Evolutionary conservation across 441 rosid genomes (phyloP).

Genomic region (Brassica hybrid): DNA sequence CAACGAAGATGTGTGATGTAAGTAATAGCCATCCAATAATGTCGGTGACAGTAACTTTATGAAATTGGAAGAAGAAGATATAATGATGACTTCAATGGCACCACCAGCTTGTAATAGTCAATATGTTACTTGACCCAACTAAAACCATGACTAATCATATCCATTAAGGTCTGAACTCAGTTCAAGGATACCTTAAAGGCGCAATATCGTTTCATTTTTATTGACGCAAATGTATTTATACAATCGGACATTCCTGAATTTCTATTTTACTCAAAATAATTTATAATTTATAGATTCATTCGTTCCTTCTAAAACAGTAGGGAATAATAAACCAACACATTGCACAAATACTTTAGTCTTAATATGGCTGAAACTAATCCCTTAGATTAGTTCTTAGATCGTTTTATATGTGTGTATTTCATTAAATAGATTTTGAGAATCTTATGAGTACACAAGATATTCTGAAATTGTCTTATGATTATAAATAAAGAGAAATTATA

Average conservation of each 20-base stretch:
- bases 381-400: background rate
- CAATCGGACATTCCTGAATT: background rate
- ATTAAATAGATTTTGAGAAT: too few relatives aligned
- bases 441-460: background rate
- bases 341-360: background rate
- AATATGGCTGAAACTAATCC: background rate
- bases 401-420: background rate
- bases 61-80: too few relatives aligned
- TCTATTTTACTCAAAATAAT: background rate
- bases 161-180: too few relatives aligned
- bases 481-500: too few relatives aligned
- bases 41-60: too few relatives aligned
- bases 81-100: too few relatives aligned
- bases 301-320: background rate
- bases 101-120: too few relatives aligned
- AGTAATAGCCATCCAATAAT: too few relatives aligned
- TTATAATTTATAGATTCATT: too few relatives aligned
- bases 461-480: background rate
- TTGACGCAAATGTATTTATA: background rate
- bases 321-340: background rate
- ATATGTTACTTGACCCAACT: too few relatives aligned
- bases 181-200: background rate
- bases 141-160: too few relatives aligned
- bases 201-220: background rate
- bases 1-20: too few relatives aligned